phyloP scores from a whole-genome alignment of 345 rosid genomes.

The Acer saccharum region DNA sequence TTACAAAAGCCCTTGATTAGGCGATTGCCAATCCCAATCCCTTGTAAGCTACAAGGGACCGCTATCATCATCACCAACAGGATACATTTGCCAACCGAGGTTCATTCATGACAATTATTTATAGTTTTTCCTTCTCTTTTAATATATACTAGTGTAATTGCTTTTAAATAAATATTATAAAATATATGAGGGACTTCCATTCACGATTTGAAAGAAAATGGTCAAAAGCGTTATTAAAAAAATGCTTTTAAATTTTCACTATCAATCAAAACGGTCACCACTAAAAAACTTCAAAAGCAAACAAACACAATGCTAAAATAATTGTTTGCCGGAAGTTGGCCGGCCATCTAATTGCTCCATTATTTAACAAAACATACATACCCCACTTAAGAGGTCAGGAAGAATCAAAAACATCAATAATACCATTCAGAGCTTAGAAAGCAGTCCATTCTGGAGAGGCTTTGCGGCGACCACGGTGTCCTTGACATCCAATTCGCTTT shows the following conservation, averaged over 20 bases:
- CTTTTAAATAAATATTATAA: background rate
- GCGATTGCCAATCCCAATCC: background rate
- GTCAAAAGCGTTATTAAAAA: background rate
- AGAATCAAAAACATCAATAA: background rate
- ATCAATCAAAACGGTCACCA: background rate
- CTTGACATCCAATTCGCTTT: conserved; percentile 49
- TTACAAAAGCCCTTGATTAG: background rate
- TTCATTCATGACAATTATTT: background rate
- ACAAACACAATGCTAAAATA: background rate
- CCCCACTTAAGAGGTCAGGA: background rate
- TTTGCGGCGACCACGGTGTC: conserved; percentile 44
- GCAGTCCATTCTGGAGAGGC: conserved; percentile 42
- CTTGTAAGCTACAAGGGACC: background rate
- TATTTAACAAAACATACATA: background rate
- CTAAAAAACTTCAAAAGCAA: background rate
- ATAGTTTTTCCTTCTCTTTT: no score
- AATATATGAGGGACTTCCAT: no score
- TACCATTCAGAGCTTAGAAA: conserved; percentile 49
- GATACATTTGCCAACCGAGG: background rate
- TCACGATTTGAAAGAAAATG: background rate
- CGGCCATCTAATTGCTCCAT: background rate
- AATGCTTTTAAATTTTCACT: background rate
- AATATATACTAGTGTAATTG: no score
- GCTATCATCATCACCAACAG: background rate
- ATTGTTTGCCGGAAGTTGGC: background rate